Base-by-base conservation (phyloP, 306 rosid species). In the Vicia sativa region DNA sequence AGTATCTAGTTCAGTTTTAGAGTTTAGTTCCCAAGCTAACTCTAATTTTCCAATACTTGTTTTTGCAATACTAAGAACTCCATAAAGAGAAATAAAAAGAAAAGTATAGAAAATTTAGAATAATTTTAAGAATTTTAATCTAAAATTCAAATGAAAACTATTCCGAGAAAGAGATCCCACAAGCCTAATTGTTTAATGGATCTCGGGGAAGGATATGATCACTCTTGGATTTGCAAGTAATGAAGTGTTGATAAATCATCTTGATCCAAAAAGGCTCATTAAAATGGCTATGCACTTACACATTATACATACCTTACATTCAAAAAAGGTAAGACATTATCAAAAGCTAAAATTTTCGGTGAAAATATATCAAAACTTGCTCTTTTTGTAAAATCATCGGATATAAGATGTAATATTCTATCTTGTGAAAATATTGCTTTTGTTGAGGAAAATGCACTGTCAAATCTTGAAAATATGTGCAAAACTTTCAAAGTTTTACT, bases 141-240 rank as follows among this genome's bases (percentile, higher is more conserved):
- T 38, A 76, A 78, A 70, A 49, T 34, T 73, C 76, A 64, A 67
- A 74, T 71, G n/a, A 71, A 72, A 57, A 57, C 77, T 35, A 67
- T 78, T 55, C 79, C 84, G n/a, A 77, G 52, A 70, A 88, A 78
- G 84, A 84, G 93, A 76, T 88, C 79, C 18, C 78, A 84, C 61
- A 88, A 78, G 81, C 91, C 96, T 37, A 91, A 88, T 76, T 84
- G 91, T 54, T 73, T 84, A 43, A 72, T 84, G 87, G 83, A 88
- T 70, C 81, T 83, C 8, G 89, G 83, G 41, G 92, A 88, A 81
- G 95, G 97, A 62, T 84, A 88, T 65, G 87, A 88, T n/a, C 81
- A 72, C 73, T 64, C 75, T 41, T 84, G 84, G 87, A 75, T 82
- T 48, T 29, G 11, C 61, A 15, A 6, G 15, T 80, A 69, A n/a